Evolutionary conservation across 2,329 filamentous ascomycete genomes (phyloP).

Genomic region (Venturiaceae sp.): DNA sequence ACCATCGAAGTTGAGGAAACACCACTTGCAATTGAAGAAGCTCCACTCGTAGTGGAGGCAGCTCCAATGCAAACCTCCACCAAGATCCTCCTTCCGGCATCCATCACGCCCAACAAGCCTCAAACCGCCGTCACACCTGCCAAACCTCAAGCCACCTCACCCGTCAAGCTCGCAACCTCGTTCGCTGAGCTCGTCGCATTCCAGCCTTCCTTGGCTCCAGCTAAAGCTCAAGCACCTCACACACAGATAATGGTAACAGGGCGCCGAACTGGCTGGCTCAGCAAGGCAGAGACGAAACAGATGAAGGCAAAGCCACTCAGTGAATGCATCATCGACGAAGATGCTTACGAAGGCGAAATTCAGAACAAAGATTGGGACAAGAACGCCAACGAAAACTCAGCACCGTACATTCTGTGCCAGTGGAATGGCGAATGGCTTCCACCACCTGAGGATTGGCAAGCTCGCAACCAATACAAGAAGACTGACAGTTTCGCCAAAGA

Average conservation of each 20-base stretch:
- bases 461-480: conserved; percentile 19
- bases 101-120: neutral
- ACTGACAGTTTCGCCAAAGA: conserved; percentile 20
- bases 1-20: no score
- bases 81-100: neutral
- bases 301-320: neutral
- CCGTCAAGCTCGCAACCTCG: neutral
- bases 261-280: conserved; percentile 1
- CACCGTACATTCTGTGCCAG: conserved; percentile 19
- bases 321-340: neutral
- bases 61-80: neutral
- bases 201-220: neutral
- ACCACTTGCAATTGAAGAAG: no score
- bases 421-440: conserved; percentile 38
- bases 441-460: conserved; percentile 37
- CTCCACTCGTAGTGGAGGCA: neutral
- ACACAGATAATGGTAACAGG: neutral
- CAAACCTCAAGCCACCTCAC: neutral
- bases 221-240: neutral
- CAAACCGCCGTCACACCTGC: neutral
- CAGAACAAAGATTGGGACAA: neutral
- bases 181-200: neutral
- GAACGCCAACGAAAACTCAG: neutral
- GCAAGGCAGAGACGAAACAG: neutral
- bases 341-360: neutral